Conservation (phyloP, 768 basidiomycete genomes). For the Pisolithus orientalis region DNA sequence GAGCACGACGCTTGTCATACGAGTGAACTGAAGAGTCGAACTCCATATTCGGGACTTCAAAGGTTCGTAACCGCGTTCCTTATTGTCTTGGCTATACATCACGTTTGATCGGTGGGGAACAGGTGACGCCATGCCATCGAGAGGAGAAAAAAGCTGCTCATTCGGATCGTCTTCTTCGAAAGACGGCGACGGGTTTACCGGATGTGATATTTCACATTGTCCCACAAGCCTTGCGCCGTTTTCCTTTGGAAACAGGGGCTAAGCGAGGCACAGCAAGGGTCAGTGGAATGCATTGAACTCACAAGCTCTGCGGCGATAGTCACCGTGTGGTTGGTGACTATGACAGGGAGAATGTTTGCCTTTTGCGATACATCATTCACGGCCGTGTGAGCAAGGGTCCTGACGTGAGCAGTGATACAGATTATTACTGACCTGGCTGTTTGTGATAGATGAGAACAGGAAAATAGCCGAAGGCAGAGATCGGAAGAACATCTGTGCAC, state of each 20-base stretch:
- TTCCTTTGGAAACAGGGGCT: conserved; percentile 38
- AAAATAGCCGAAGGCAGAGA: conserved; percentile 93
- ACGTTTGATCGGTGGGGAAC: conserved; percentile 51
- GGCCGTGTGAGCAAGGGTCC: conserved; percentile 8
- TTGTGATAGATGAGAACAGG: conserved; percentile 86
- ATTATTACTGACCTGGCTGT: conserved; percentile 46
- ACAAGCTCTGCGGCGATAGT: conserved; percentile 90
- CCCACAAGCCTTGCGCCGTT: conserved; percentile 77
- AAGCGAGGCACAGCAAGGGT: conserved; percentile 41
- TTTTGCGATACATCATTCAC: conserved; percentile 15
- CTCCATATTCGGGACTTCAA: conserved; percentile 58
- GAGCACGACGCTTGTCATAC: no score
- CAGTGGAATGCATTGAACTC: conserved; percentile 14
- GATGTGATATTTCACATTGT: conserved; percentile 93
- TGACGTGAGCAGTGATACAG: conserved; percentile 5
- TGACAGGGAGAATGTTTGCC: conserved; percentile 83
- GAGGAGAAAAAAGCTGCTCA: conserved; percentile 35
- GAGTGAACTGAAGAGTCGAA: conserved; percentile 31
- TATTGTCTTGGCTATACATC: conserved; percentile 52
- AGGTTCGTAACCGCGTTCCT: conserved; percentile 44
- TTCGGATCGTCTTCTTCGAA: conserved; percentile 22
- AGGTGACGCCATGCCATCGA: conserved; percentile 49
- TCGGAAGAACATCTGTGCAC: conserved; percentile 84
- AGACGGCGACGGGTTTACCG: conserved; percentile 36
- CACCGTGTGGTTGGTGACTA: conserved; percentile 93